Evolutionary conservation across 2,329 filamentous ascomycete genomes (phyloP), one percentile per base, ranked within the genome.

Genomic region (Grosmannia serpens): DNA sequence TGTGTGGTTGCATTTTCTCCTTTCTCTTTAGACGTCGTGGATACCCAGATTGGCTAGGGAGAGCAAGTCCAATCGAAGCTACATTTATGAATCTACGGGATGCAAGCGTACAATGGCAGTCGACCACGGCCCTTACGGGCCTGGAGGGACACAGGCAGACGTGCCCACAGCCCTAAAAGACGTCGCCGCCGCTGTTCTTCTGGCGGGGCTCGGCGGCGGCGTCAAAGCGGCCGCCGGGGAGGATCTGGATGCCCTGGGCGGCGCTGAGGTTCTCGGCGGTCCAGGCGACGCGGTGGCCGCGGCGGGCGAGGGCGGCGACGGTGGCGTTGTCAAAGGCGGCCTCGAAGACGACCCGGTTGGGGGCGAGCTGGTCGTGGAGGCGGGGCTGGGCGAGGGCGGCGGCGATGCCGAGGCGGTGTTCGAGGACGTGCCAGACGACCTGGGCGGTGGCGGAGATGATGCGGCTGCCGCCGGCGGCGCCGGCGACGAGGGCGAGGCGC

Each of bases 391-490:
- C 81, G 0, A 96, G 72, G 0, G 89, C 86, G 54, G 88, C 75
- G 0, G 75, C 69, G 0, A 83, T 75, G 0, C 77, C 83, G 73
- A 89, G 73, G 4, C 72, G 71, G 41, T 81, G 79, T 64, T 95
- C 89, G 0, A 96, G 73, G 0, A 91, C 79, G 64, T 91, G 80
- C 67, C 89, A 84, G 4, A 91, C 74, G 58, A 85, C 86, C 70
- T 94, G 89, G n/a, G 91, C 79, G 0, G 87, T 92, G 0, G 88
- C 75, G 0, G 89, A 95, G 66, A 90, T 92, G 70, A 96, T 96
- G 4, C 89, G 79, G 49, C 85, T 89, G 0, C 91, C 91, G 1
- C 91, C 91, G 0, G 91, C 90, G 0, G 89, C 83, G 4, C 90
- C 90, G 0, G 88, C 82, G 22, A 86, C 77, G 60, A 91, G 81